Evolutionary conservation across 2,329 filamentous ascomycete genomes (phyloP), one percentile per base, ranked within the genome.

Genomic region (Myriosclerotinia scirpicola): DNA sequence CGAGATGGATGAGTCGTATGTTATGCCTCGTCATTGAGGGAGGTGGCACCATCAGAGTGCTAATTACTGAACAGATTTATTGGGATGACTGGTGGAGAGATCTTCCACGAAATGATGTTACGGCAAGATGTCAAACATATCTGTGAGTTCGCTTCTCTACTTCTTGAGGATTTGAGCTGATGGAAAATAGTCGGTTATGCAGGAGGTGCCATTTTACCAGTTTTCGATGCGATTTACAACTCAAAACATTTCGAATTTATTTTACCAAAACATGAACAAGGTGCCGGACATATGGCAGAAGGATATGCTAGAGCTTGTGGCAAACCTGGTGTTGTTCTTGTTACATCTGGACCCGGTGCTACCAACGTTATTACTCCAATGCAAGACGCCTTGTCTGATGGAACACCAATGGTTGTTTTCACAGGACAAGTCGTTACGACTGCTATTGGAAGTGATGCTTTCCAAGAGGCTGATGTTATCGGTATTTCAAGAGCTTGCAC

Each of bases 71-170:
- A 65, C 72, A 92, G 89, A 68, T 96, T 98, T 79, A 92, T 98
- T 76, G 94, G 94, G 70, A 94, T 93, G 84, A 96, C 88, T 60
- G 94, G 95, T 77, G 95, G 95, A 77, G 90, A 97, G 80, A 97
- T 98, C 74, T 97, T 98, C 80, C 93, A 98, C 79, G 94, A 98
- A 81, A 98, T 98, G 94, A 97, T 99, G 93, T 84, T 96, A 69
- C 86, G 94, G 76, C 91, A 94, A 74, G 86, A 84, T 73, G 94
- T 99, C 66, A 95, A 97, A 82, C 92, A 97, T 79, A 86, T 98
- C 76, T 98, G 92, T 96, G 84, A 77, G 92, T 89, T 70, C 73
- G 44, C 5, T 30, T 7, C 15, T 20, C 48, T 64, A 15, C 38
- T 36, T 53, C 54, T 64, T 54, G 48, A 56, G 62, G 62, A 52